These are phyloP conservation scores for Saccharomycopsis capsularis DNA, from an alignment of 805 yeast species.

Conservation along the genomic window DNA sequence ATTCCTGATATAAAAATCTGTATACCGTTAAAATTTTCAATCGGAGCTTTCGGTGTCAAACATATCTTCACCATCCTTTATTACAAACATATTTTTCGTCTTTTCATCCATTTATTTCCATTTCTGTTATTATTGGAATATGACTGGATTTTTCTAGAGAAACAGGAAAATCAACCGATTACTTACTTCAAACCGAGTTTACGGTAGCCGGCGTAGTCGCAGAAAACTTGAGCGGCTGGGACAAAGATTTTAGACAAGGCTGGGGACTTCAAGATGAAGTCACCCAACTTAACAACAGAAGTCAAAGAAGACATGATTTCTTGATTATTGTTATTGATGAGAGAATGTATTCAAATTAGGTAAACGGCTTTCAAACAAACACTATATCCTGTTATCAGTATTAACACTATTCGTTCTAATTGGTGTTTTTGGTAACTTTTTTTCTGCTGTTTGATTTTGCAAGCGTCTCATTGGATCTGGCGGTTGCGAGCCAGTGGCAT, in stretches of 20 bases:
- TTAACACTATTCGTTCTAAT: neutral
- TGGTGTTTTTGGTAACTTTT: neutral
- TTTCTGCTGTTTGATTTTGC: neutral
- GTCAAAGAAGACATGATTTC: constrained; percentile 50
- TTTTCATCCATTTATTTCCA: too few species aligned
- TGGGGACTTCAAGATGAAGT: constrained; percentile 76
- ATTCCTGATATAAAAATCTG: neutral
- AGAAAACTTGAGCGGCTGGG: constrained; percentile 74
- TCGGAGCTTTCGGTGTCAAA: too few species aligned
- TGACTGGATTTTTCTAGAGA: too few species aligned
- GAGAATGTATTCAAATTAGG: too few species aligned
- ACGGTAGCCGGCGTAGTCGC: constrained; percentile 83
- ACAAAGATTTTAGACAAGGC: constrained; percentile 64
- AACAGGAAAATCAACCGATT: too few species aligned
- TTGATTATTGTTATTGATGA: too few species aligned
- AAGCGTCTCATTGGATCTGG: neutral
- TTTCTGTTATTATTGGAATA: constrained; percentile 25
- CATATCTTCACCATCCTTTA: too few species aligned
- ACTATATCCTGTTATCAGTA: too few species aligned
- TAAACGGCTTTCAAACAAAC: too few species aligned
- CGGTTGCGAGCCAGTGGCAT: neutral
- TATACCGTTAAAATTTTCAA: too few species aligned
- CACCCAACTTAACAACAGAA: constrained; percentile 65
- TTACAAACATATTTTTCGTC: too few species aligned
- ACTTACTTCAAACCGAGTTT: constrained; percentile 71